These are phyloP conservation scores for Rosellinia necatrix DNA, from an alignment of 2,329 filamentous ascomycete species.

Conservation along the genomic window DNA sequence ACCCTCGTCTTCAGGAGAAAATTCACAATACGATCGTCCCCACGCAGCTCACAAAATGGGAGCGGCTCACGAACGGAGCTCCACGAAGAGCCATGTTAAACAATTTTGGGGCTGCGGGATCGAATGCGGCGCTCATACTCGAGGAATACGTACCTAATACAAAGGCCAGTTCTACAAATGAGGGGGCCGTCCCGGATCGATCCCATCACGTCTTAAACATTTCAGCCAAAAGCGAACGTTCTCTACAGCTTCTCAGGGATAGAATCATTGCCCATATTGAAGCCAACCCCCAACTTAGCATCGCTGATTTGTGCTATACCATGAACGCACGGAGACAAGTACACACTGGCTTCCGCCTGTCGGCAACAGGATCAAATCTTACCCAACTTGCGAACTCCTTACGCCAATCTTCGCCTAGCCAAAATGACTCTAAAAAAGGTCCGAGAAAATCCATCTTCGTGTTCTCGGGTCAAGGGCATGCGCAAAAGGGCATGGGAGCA, in stretches of 20 bases:
- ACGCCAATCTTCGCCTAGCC: neutral
- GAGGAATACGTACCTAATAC: slow-evolving; percentile 25
- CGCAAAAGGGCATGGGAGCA: slow-evolving; percentile 40
- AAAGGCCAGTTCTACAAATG: neutral
- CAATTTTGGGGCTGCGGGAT: slow-evolving; percentile 37
- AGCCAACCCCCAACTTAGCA: slow-evolving; percentile 3
- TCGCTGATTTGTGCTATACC: slow-evolving; percentile 32
- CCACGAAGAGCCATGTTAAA: slow-evolving; percentile 41
- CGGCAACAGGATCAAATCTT: slow-evolving; percentile 15
- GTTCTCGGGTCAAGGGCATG: slow-evolving; percentile 42
- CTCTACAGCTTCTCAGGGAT: slow-evolving; percentile 12
- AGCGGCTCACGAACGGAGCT: neutral
- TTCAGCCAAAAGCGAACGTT: slow-evolving; percentile 27
- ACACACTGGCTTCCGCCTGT: slow-evolving; percentile 24
- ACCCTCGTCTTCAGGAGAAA: slow-evolving; percentile 27
- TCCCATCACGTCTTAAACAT: slow-evolving; percentile 22
- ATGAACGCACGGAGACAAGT: slow-evolving; percentile 28
- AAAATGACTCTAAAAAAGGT: slow-evolving; percentile 18
- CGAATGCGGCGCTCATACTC: slow-evolving; percentile 35
- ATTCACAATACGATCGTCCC: slow-evolving; percentile 11
- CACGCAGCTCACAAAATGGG: slow-evolving; percentile 8
- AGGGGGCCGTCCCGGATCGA: neutral
- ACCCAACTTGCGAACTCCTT: neutral
- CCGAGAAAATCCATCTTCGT: slow-evolving; percentile 34
- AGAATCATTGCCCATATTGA: slow-evolving; percentile 17